Evolutionary conservation across 768 basidiomycete species (phyloP).

Genomic region (Lepiota subincarnata): DNA sequence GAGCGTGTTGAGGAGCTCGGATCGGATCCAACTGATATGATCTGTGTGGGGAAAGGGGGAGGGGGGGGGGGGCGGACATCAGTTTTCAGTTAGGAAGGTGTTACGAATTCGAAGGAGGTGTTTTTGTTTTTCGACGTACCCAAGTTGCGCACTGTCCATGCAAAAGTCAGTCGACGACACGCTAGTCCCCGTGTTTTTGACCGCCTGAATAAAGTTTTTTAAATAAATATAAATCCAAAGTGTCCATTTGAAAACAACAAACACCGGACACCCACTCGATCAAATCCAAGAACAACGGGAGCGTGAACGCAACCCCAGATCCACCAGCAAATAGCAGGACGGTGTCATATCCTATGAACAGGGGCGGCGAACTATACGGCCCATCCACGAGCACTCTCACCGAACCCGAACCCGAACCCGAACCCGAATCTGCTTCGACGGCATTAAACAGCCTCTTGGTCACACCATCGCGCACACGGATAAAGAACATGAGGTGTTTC

Average conservation of each 20-base stretch:
- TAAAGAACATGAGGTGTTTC: conserved; percentile 52
- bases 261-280: conserved; percentile 31
- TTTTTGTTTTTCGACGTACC: conserved; percentile 20
- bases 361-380: conserved; percentile 38
- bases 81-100: not conserved
- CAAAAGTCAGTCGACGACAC: conserved; percentile 32
- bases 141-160: conserved; percentile 42
- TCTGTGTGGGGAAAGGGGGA: too few species aligned
- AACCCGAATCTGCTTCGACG: conserved; percentile 17
- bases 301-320: conserved; percentile 45
- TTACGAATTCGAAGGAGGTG: not conserved
- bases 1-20: conserved; percentile 29
- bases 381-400: conserved; percentile 49
- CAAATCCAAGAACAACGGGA: conserved; percentile 40
- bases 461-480: conserved; percentile 57
- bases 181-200: conserved; percentile 19
- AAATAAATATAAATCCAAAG: not conserved
- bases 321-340: conserved; percentile 45
- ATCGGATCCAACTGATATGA: conserved; percentile 44
- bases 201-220: conserved; percentile 18
- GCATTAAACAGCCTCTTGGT: conserved; percentile 43
- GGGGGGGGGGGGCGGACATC: too few species aligned
- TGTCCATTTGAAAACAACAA: not conserved
- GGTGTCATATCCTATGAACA: conserved; percentile 31
- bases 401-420: not conserved